Conservation (phyloP, 2,329 filamentous ascomycete genomes). For the Stachybotrys elegans region DNA sequence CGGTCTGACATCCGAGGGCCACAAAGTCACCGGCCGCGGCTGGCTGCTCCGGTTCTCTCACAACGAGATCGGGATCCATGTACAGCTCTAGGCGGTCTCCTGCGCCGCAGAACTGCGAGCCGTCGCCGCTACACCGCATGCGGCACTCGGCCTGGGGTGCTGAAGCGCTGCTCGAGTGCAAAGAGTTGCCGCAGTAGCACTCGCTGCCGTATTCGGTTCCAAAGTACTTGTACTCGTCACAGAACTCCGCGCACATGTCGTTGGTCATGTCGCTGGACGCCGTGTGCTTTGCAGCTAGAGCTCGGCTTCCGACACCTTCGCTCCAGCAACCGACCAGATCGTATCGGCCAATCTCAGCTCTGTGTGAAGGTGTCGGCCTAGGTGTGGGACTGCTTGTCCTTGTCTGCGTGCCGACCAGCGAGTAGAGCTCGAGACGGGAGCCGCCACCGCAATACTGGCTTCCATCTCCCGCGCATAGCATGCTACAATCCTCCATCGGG, state of each 20-base stretch:
- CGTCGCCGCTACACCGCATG: conserved; percentile 27
- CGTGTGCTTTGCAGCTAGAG: conserved; percentile 23
- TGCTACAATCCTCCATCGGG: conserved; percentile 27
- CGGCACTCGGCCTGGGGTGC: conserved; percentile 26
- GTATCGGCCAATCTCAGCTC: conserved; percentile 12
- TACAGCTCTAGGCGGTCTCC: conserved; percentile 28
- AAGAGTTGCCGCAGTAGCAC: conserved; percentile 32
- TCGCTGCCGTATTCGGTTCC: conserved; percentile 33
- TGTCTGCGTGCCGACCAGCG: conserved; percentile 30
- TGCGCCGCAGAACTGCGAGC: conserved; percentile 27
- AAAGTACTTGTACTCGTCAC: conserved; percentile 33
- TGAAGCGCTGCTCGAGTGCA: conserved; percentile 18
- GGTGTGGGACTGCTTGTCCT: conserved; percentile 13
- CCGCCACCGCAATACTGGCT: conserved; percentile 38
- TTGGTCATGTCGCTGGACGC: conserved; percentile 25
- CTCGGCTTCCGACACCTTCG: conserved; percentile 28
- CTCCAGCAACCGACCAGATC: conserved; percentile 35
- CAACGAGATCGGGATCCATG: conserved; percentile 19
- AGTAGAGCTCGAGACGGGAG: conserved; percentile 38
- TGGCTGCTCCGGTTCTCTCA: conserved; percentile 24
- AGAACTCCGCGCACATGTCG: conserved; percentile 26
- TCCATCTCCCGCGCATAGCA: conserved; percentile 34
- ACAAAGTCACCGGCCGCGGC: conserved; percentile 24
- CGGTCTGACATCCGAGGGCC: conserved; percentile 31
- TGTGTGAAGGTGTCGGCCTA: conserved; percentile 17